Percentiles rank a stretch among this genome's conserved stretches.
These are phyloP conservation scores for Paramecium sonneborni DNA, from an alignment of 73 alveolate species.

Conservation along the genomic window DNA sequence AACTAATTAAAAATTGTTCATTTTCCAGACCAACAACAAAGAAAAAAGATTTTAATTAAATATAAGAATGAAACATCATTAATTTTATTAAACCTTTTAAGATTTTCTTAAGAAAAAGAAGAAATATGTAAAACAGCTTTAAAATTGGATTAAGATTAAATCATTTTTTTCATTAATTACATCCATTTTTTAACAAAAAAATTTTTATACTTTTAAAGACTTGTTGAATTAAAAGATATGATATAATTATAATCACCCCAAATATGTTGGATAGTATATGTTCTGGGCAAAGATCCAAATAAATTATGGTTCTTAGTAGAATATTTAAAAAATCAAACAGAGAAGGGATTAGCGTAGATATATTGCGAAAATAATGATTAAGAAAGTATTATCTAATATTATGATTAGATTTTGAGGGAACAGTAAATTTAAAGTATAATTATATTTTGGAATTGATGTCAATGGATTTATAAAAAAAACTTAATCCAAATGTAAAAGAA, in stretches of 20 bases:
- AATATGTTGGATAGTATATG: constrained; percentile 17
- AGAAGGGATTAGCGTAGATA: background rate
- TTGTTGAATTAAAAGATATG: background rate
- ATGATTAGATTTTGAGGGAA: background rate
- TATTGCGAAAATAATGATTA: constrained; percentile 9
- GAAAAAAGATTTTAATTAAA: background rate
- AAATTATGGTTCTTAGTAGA: background rate
- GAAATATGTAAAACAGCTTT: background rate
- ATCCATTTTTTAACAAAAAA: background rate
- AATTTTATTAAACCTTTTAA: background rate
- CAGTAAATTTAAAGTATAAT: background rate
- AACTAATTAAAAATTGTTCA: background rate
- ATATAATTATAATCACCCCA: background rate
- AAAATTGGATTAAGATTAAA: background rate
- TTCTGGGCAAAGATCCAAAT: background rate
- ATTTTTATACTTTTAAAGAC: background rate
- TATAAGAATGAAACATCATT: background rate
- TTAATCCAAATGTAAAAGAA: background rate
- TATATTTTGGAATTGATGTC: background rate
- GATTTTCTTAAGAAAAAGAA: constrained; percentile 16
- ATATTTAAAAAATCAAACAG: background rate
- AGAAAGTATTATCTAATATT: background rate
- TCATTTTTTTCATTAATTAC: background rate
- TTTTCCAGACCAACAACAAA: background rate
- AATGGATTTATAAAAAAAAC: background rate